phyloP scores from a whole-genome alignment of 805 yeast genomes.

The Candida schatavii region DNA sequence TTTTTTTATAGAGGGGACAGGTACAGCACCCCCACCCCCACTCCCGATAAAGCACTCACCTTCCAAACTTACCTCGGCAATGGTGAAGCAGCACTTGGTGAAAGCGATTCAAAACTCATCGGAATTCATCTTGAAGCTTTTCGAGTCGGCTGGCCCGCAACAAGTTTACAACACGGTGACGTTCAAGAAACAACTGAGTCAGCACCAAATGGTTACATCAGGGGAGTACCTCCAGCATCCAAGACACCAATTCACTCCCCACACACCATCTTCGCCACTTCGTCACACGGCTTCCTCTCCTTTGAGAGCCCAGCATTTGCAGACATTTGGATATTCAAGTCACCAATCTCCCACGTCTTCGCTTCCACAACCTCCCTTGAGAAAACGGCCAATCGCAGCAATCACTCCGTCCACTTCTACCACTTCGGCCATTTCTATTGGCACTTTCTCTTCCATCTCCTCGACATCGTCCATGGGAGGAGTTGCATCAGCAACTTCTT shows the following conservation, averaged over 20 bases:
- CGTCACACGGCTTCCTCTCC: neutral
- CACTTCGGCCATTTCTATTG: constrained; percentile 1
- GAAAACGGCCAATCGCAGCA: constrained; percentile 1
- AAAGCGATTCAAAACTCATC: constrained; percentile 25
- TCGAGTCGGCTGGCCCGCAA: constrained; percentile 29
- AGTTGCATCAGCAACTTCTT: neutral
- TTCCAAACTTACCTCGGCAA: neutral
- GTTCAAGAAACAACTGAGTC: neutral
- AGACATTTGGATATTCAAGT: neutral
- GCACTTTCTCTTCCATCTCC: neutral
- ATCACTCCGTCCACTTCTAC: constrained; percentile 3
- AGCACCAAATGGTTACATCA: too few species aligned
- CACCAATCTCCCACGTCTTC: neutral
- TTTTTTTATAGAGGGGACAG: constrained; percentile 4
- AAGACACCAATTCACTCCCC: constrained; percentile 1
- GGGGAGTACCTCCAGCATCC: constrained; percentile 1
- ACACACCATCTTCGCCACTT: neutral
- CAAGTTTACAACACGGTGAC: constrained; percentile 16
- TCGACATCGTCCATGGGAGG: neutral
- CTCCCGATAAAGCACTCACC: constrained; percentile 2
- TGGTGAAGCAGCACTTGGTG: constrained; percentile 24
- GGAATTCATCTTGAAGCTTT: constrained; percentile 25
- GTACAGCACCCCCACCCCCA: neutral
- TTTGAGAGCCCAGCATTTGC: neutral
- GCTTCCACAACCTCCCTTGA: neutral